These are phyloP conservation scores for Melastoma malabathricum DNA, from an alignment of 345 rosid genomes.

Conservation along the genomic window DNA sequence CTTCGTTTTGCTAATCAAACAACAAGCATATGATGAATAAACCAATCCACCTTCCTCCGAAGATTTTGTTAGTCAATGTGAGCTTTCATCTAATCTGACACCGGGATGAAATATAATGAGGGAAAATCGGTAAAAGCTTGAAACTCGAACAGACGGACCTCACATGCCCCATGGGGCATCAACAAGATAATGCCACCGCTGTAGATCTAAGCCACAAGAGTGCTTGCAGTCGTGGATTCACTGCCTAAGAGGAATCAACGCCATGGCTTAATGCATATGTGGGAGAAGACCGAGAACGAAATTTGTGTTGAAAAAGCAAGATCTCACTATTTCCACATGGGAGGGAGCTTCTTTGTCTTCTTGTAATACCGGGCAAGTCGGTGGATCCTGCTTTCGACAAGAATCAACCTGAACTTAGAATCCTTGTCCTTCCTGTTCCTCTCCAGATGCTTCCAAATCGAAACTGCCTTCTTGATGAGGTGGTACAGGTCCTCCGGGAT, in stretches of 20 bases:
- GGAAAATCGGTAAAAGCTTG: too few species aligned
- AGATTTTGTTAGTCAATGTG: too few species aligned
- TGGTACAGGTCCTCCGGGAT: slow-evolving; percentile 88
- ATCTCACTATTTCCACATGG: slow-evolving; percentile 85
- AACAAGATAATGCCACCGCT: too few species aligned
- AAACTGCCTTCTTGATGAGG: slow-evolving; percentile 85
- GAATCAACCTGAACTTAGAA: slow-evolving; percentile 77
- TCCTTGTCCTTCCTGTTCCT: slow-evolving; percentile 96
- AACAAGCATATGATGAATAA: too few species aligned
- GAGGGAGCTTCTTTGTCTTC: slow-evolving; percentile 92
- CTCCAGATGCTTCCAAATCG: slow-evolving; percentile 89
- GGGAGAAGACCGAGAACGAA: not conserved
- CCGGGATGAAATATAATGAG: too few species aligned
- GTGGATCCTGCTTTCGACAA: slow-evolving; percentile 90
- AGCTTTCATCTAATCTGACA: too few species aligned
- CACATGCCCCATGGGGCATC: too few species aligned
- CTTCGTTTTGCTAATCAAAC: too few species aligned
- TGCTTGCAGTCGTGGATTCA: slow-evolving; percentile 8
- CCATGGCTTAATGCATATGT: not conserved
- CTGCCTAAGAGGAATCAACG: slow-evolving; percentile 13
- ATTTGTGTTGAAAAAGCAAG: not conserved
- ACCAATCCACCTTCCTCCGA: too few species aligned
- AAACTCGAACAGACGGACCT: too few species aligned
- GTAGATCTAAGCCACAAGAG: slow-evolving; percentile 15
- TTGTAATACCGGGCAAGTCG: slow-evolving; percentile 92